These are phyloP conservation scores for Colletotrichum sidae DNA, from an alignment of 2,329 filamentous ascomycete genomes.

Conservation along the genomic window DNA sequence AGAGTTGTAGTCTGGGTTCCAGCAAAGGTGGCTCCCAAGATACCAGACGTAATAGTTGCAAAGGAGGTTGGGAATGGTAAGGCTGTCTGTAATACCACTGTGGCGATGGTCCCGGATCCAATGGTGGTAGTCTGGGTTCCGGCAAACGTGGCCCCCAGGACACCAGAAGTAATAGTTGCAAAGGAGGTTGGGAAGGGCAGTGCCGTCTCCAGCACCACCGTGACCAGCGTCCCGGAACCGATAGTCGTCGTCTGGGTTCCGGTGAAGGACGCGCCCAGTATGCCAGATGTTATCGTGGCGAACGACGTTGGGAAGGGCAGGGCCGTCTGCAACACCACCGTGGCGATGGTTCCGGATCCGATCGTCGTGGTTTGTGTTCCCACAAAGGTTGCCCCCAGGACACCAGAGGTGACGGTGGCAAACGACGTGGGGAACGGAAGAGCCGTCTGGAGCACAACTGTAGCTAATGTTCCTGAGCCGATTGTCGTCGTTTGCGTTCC, in stretches of 20 bases:
- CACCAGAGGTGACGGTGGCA: slow-evolving; percentile 1
- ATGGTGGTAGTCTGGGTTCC: slow-evolving; percentile 17
- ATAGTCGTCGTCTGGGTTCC: slow-evolving; percentile 16
- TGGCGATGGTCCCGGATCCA: not conserved
- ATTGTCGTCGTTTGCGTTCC: slow-evolving; percentile 3
- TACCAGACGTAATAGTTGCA: not conserved
- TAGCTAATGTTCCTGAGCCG: not conserved
- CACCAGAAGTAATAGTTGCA: slow-evolving; percentile 6
- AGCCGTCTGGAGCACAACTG: not conserved
- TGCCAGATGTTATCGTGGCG: slow-evolving; percentile 12
- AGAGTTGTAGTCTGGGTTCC: slow-evolving; percentile 1
- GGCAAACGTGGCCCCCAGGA: slow-evolving; percentile 1
- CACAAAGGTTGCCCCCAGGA: not conserved
- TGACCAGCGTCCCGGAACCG: slow-evolving; percentile 3
- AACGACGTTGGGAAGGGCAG: slow-evolving; percentile 14
- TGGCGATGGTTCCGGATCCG: slow-evolving; percentile 2
- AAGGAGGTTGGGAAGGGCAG: slow-evolving; percentile 5
- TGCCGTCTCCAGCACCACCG: slow-evolving; percentile 15
- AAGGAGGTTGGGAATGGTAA: not conserved
- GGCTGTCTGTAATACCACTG: not conserved
- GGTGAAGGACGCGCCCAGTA: slow-evolving; percentile 3
- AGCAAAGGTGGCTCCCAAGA: not conserved
- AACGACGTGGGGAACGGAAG: not conserved
- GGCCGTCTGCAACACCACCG: slow-evolving; percentile 12
- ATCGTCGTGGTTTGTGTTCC: slow-evolving; percentile 7